phyloP scores from a whole-genome alignment of 495 filamentous ascomycete species.

The Penicillium parvum region DNA sequence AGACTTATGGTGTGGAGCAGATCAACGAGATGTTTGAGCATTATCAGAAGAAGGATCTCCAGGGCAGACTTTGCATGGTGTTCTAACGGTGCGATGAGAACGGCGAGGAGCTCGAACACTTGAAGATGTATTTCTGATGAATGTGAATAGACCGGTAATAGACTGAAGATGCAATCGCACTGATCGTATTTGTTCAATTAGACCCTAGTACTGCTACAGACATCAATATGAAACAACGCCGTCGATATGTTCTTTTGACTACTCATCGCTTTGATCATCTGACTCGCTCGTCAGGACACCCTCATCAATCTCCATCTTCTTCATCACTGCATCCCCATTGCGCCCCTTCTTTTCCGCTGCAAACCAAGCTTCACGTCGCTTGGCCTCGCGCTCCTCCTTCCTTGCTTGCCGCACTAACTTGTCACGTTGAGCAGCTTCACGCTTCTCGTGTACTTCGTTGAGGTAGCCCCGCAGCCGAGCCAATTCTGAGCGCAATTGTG shows the following conservation, averaged over 20 bases:
- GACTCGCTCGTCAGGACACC: constrained; percentile 33
- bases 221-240: too few species aligned
- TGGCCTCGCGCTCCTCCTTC: constrained; percentile 38
- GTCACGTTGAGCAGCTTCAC: constrained; percentile 32
- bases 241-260: constrained; percentile 6
- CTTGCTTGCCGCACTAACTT: constrained; percentile 36
- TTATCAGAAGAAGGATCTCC: constrained; percentile 12
- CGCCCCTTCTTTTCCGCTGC: constrained; percentile 44
- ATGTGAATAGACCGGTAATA: too few species aligned
- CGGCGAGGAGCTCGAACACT: neutral
- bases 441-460: constrained; percentile 39
- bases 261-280: constrained; percentile 38
- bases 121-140: too few species aligned
- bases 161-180: too few species aligned
- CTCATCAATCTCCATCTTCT: constrained; percentile 37
- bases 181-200: too few species aligned
- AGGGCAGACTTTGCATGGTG: constrained; percentile 13
- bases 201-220: too few species aligned
- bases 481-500: constrained; percentile 35
- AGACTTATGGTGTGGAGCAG: constrained; percentile 10
- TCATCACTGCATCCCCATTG: constrained; percentile 38
- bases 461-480: constrained; percentile 39
- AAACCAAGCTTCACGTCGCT: constrained; percentile 42
- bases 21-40: constrained; percentile 12
- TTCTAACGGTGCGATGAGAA: constrained; percentile 2